These are phyloP conservation scores for Aspergillus tanneri DNA, from an alignment of 2,329 filamentous ascomycete species.

Conservation along the genomic window DNA sequence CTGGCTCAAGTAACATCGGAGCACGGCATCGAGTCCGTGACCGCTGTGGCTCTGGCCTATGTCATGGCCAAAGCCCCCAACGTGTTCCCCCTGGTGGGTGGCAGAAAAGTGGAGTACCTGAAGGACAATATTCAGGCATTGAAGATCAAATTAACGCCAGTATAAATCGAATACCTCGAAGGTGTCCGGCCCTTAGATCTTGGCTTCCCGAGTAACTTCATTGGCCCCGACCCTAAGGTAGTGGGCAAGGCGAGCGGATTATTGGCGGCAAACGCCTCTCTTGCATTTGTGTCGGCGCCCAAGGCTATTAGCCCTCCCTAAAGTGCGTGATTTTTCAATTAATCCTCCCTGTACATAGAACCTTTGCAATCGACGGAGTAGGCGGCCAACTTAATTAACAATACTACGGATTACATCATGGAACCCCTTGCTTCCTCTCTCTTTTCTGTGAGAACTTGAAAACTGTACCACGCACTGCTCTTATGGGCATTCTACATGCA, in stretches of 20 bases:
- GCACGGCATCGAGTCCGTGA: conserved; percentile 57
- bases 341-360: no score
- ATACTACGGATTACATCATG: no score
- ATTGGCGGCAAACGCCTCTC: conserved; percentile 10
- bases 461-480: no score
- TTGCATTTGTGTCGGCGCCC: conserved; percentile 23
- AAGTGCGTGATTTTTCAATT: no score
- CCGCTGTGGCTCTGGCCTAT: conserved; percentile 68
- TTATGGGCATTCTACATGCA: no score
- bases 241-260: conserved; percentile 14
- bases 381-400: no score
- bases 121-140: conserved; percentile 29
- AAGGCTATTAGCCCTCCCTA: conserved; percentile 16
- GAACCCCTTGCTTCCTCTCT: no score
- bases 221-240: conserved; percentile 38
- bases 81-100: conserved; percentile 72
- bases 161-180: conserved; percentile 68
- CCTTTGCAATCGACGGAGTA: no score
- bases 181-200: conserved; percentile 60
- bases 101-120: conserved; percentile 67
- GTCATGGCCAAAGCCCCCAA: conserved; percentile 71
- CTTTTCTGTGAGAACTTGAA: no score
- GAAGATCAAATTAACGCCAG: conserved; percentile 49
- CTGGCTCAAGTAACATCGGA: conserved; percentile 61
- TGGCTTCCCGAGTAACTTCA: conserved; percentile 66